Evolutionary conservation across 2,329 filamentous ascomycete genomes (phyloP).

Genomic region (Aspergillus ustus): DNA sequence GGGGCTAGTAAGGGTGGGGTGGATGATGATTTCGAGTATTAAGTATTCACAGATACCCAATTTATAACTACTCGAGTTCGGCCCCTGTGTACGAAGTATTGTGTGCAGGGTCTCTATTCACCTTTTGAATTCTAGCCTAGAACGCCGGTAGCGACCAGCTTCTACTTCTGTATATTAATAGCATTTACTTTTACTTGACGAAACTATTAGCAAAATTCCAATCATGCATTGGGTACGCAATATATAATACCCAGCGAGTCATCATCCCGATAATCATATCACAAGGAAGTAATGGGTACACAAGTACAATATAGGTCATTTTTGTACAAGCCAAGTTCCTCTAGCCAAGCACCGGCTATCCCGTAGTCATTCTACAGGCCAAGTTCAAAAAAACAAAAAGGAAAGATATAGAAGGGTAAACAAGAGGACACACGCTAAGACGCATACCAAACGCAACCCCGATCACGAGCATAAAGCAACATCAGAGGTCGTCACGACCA

Average conservation of each 20-base stretch:
- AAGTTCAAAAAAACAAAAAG: neutral
- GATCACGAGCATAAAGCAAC: neutral
- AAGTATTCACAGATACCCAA: neutral
- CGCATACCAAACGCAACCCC: neutral
- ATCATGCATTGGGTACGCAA: neutral
- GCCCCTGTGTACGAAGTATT: neutral
- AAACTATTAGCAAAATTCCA: neutral
- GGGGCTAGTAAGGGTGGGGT: slow-evolving; percentile 85
- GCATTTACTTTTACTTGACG: neutral
- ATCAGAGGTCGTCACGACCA: slow-evolving; percentile 22
- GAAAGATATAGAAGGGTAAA: neutral
- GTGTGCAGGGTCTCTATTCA: neutral
- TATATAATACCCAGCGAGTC: neutral
- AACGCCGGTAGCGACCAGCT: neutral
- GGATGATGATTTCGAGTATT: slow-evolving; percentile 99
- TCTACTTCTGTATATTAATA: neutral
- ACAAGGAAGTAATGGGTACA: neutral
- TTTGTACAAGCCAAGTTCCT: neutral
- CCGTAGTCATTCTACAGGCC: neutral
- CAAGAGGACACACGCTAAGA: neutral
- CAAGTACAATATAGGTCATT: neutral
- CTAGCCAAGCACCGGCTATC: neutral
- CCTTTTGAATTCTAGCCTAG: neutral
- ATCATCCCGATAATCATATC: neutral
- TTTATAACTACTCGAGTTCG: neutral